These are phyloP conservation scores for Sphaerosporella brunnea DNA, from an alignment of 495 filamentous ascomycete genomes.

Conservation along the genomic window DNA sequence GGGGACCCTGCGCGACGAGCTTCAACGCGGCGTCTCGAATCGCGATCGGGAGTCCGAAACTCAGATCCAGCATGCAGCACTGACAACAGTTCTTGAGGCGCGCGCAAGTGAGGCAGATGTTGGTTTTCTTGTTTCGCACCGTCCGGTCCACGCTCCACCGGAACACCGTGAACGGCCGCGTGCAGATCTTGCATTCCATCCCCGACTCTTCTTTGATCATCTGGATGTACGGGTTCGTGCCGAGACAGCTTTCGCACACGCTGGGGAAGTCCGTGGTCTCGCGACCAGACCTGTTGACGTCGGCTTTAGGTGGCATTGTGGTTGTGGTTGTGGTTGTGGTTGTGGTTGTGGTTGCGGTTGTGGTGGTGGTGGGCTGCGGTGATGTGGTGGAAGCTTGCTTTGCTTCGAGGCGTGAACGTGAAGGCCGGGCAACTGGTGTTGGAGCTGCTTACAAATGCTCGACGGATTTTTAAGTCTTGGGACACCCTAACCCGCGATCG, in stretches of 20 bases:
- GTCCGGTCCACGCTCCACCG: conserved; percentile 76
- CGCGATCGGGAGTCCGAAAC: conserved; percentile 81
- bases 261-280: conserved; percentile 73
- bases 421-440: too few species aligned
- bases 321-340: not conserved
- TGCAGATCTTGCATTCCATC: conserved; percentile 69
- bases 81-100: conserved; percentile 81
- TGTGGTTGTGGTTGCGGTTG: too few species aligned
- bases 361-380: too few species aligned
- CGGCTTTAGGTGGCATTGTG: conserved; percentile 62
- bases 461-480: too few species aligned
- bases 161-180: conserved; percentile 89
- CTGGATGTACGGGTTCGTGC: conserved; percentile 77
- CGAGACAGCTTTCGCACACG: conserved; percentile 54
- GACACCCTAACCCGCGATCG: too few species aligned
- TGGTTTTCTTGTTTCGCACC: conserved; percentile 51
- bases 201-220: conserved; percentile 95
- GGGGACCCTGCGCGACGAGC: conserved; percentile 83
- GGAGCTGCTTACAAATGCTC: too few species aligned
- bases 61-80: conserved; percentile 94
- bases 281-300: conserved; percentile 90
- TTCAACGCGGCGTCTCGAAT: conserved; percentile 94
- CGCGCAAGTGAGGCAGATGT: conserved; percentile 60
- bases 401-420: too few species aligned
- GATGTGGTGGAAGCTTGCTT: too few species aligned